Evolutionary conservation across 2,329 filamentous ascomycete species (phyloP), one percentile per base, ranked within the genome.

Genomic region (Alternaria ethzedia): DNA sequence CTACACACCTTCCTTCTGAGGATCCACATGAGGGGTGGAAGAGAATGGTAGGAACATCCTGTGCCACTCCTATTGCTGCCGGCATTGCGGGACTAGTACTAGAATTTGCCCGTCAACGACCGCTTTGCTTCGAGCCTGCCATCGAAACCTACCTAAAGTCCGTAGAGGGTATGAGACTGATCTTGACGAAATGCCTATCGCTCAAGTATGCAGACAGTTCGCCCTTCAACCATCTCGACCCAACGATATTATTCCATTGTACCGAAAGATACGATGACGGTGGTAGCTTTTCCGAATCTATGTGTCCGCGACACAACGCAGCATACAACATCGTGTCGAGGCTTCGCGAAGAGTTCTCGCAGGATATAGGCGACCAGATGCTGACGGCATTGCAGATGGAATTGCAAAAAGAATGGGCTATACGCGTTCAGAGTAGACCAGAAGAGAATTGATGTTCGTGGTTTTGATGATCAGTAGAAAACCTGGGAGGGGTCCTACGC

Each of bases 31-130:
- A 28, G 5, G 52, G 32, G 3, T 43, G 4, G 5, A 55, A 30
- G 23, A 43, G 52, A 10, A 20, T 55, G 52, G 12, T 20, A n/a
- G 67, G 64, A 6, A 69, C 59, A 5, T 69, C 67, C 4, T 50
- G 30, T 12, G 65, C 65, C 2, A 65, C 67, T 13, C 62, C 67
- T 3, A 55, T 69, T 6, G 65, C 65, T 5, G 67, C 67, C 11
- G 67, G 59, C 5, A 63, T 62, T 36, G 67, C 67, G 6, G 61
- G 52, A 15, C 46, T 67, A 30, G 47, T 67, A 4, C 28, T 69
- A 21, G 55, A 65, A 17, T 67, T 67, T 21, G 45, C 65, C 21
- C 59, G 65, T 21, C 66, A 69, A 43, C 56, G 36, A 3, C 52
- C 52, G 23, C 36, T 55, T 15, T 44, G 36, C 23, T 45, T 55